phyloP scores from a whole-genome alignment of 1,284 basidiomycete species.

The Leccinum angustisporum region DNA sequence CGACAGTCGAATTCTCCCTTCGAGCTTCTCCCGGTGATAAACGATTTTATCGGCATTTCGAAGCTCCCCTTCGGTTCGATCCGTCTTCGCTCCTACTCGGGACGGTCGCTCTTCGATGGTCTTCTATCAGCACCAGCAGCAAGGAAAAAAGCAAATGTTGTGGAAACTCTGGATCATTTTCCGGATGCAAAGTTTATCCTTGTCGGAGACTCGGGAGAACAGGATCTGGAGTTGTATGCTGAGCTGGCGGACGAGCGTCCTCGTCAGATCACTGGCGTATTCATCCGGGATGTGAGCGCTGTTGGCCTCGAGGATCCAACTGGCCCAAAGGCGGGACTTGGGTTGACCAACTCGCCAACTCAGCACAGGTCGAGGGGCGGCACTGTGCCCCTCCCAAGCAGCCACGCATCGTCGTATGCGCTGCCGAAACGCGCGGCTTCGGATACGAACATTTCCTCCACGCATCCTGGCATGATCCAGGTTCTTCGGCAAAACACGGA shows the following conservation, averaged over 20 bases:
- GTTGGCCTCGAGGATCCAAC: slow-evolving; percentile 57
- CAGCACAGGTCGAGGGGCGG: slow-evolving; percentile 5
- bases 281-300: slow-evolving; percentile 69
- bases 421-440: slow-evolving; percentile 27
- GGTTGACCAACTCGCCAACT: slow-evolving; percentile 21
- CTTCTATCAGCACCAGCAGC: slow-evolving; percentile 71
- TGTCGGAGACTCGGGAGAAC: slow-evolving; percentile 86
- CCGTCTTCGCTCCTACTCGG: slow-evolving; percentile 58
- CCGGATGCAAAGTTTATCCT: slow-evolving; percentile 75
- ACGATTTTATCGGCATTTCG: slow-evolving; percentile 74
- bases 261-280: slow-evolving; percentile 66
- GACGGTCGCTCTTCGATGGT: slow-evolving; percentile 77
- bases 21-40: slow-evolving; percentile 79
- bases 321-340: slow-evolving; percentile 39
- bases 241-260: slow-evolving; percentile 69
- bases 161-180: slow-evolving; percentile 79
- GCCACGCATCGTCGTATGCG: neutral
- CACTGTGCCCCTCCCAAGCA: slow-evolving; percentile 7
- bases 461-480: slow-evolving; percentile 5
- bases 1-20: slow-evolving; percentile 84
- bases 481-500: slow-evolving; percentile 20
- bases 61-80: slow-evolving; percentile 39
- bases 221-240: slow-evolving; percentile 84
- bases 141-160: slow-evolving; percentile 77
- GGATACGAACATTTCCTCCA: slow-evolving; percentile 20